These are phyloP conservation scores for Serpula lacrymans DNA, from an alignment of 768 basidiomycete genomes.

Conservation along the genomic window DNA sequence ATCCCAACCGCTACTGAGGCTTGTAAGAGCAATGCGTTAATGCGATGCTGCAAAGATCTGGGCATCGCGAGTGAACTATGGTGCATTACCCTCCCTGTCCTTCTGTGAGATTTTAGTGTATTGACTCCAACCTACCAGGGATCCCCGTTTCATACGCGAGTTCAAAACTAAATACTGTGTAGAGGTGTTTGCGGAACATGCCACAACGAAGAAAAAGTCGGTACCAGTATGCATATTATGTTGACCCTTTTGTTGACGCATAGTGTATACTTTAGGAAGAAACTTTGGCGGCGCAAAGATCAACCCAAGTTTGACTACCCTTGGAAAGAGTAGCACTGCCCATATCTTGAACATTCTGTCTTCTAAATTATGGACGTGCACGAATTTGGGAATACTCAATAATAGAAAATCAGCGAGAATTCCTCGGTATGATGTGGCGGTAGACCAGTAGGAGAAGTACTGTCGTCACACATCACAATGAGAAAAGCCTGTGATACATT, in stretches of 20 bases:
- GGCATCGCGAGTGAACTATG: constrained; percentile 96
- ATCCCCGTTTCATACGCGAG: constrained; percentile 91
- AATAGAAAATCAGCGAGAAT: too few relatives aligned
- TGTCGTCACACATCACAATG: too few relatives aligned
- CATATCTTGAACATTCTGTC: too few relatives aligned
- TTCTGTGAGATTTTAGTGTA: background rate
- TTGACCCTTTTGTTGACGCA: background rate
- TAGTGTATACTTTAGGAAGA: constrained; percentile 55
- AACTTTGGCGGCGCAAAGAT: constrained; percentile 88
- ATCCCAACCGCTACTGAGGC: constrained; percentile 93
- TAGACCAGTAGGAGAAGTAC: too few relatives aligned
- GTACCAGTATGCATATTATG: constrained; percentile 25
- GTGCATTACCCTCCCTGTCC: constrained; percentile 39
- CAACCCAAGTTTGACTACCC: constrained; percentile 86
- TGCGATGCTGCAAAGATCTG: constrained; percentile 96
- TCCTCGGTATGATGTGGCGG: too few relatives aligned
- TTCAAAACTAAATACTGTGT: constrained; percentile 84
- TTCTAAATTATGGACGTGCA: too few relatives aligned
- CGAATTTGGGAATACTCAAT: too few relatives aligned
- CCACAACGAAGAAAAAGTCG: constrained; percentile 87
- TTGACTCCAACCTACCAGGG: constrained; percentile 63
- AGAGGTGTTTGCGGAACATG: constrained; percentile 84
- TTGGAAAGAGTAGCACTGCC: constrained; percentile 67
- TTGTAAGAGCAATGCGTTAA: constrained; percentile 94
- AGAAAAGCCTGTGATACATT: too few relatives aligned